These are phyloP conservation scores for Papilionanthe hybrid DNA, from an alignment of 116 monocot genomes.

Conservation along the genomic window DNA sequence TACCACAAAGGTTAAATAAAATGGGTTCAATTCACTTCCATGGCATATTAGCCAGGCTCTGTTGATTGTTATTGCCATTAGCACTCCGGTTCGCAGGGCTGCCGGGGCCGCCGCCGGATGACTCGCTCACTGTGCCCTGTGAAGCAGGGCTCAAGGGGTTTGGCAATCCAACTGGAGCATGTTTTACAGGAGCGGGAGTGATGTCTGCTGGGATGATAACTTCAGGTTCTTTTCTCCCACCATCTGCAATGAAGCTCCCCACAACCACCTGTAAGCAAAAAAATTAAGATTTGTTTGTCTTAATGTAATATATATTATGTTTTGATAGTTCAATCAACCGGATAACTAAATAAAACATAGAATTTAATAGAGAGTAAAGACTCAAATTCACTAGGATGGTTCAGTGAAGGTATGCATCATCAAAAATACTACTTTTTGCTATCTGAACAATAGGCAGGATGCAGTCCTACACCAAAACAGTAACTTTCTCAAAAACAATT, in stretches of 20 bases:
- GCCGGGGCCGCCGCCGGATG: conserved; percentile 40
- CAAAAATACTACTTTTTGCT: no score
- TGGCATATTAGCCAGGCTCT: conserved; percentile 25
- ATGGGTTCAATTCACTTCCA: conserved; percentile 28
- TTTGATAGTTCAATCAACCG: no score
- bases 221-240: conserved; percentile 11
- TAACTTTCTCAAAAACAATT: background rate
- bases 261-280: conserved; percentile 17
- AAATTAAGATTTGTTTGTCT: background rate
- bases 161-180: conserved; percentile 3
- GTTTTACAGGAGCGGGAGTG: conserved; percentile 6
- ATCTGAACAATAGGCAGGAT: background rate
- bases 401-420: no score
- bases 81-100: conserved; percentile 43
- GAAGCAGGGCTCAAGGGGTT: conserved; percentile 33
- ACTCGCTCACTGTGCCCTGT: conserved; percentile 42
- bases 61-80: conserved; percentile 26
- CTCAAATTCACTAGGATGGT: no score
- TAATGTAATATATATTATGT: no score
- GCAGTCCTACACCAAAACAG: background rate
- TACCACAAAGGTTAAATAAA: background rate
- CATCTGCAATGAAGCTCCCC: conserved; percentile 22
- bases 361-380: no score
- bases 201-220: background rate
- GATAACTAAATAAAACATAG: no score